A percentile compares a stretch with the other conserved stretches of the same genome.
Evolutionary conservation across 2,329 filamentous ascomycete species (phyloP).

Genomic region (Xylariaceae sp.): DNA sequence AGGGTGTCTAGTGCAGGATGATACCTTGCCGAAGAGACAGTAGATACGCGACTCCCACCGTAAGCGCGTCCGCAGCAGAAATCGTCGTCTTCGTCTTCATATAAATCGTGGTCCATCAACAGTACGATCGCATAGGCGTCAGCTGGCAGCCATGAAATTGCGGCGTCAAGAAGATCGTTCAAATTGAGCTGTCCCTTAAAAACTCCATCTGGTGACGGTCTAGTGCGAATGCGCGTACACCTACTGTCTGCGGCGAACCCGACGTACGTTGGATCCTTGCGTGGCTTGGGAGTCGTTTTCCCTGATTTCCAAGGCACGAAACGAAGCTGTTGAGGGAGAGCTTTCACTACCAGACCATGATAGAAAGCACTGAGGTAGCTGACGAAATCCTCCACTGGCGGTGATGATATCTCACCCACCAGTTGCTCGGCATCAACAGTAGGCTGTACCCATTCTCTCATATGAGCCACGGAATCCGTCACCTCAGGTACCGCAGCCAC

Average conservation of each 20-base stretch:
- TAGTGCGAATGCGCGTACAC: constrained; percentile 46
- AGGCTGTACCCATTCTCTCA: constrained; percentile 40
- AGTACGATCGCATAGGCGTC: constrained; percentile 58
- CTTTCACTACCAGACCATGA: constrained; percentile 46
- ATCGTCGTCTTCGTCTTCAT: constrained; percentile 60
- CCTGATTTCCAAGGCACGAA: constrained; percentile 46
- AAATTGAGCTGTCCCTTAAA: constrained; percentile 54
- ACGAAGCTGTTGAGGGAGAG: constrained; percentile 32
- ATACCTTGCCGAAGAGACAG: constrained; percentile 61
- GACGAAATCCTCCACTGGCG: constrained; percentile 26
- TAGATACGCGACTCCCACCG: constrained; percentile 56
- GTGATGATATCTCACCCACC: constrained; percentile 10
- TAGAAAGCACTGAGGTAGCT: constrained; percentile 45
- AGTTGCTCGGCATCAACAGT: constrained; percentile 1
- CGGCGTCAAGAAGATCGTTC: constrained; percentile 55
- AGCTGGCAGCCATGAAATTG: constrained; percentile 46
- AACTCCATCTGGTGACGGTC: constrained; percentile 40
- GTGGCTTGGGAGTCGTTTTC: constrained; percentile 8
- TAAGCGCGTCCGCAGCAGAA: constrained; percentile 66
- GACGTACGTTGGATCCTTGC: constrained; percentile 4
- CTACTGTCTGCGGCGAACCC: constrained; percentile 20
- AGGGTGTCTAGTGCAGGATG: constrained; percentile 44
- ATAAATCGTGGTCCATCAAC: constrained; percentile 58
- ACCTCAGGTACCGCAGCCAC: constrained; percentile 43
- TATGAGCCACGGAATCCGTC: constrained; percentile 28